Base-by-base conservation (phyloP, 1,284 basidiomycete species). In the Stereum hirsutum region DNA sequence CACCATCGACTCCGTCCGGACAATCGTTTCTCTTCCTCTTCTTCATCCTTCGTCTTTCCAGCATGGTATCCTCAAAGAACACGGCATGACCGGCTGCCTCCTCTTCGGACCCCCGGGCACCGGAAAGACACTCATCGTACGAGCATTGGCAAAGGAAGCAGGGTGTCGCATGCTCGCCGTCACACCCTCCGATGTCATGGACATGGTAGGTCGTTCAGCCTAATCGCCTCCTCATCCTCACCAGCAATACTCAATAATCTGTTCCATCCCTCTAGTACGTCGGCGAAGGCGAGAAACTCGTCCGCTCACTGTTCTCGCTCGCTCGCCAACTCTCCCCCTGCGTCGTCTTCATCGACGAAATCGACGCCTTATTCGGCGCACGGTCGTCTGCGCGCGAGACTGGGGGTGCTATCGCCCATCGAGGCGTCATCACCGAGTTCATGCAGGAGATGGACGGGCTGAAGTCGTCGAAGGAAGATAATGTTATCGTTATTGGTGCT, bases 381-480 rank as follows among this genome's bases (percentile, higher is more conserved):
- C 82, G 94, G 20, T 79, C 82, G 52, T 85, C 85, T 39, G 75
- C 80, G 14, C 77, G 88, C 19, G 88, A 90, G 47, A 81, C 81
- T 42, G 90, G 89, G 5, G 82, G 89, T 49, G 84, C 69, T 47
- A 78, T 85, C 60, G 92, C 86, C 24, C 92, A 90, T 62, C 77
- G 88, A 49, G 82, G 84, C 21, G 77, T 89, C 43, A 81, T 92
- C 55, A 88, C 89, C 17, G 93, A 97, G 59, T 94, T 98, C 60
- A 97, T 98, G 94, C 93, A 97, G 59, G 93, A 96, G 59, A 97
- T 98, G 93, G 94, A 98, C 56, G 94, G 94, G 2, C 64, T 95
- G 45, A 89, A 78, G 56, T 77, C 83, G 6, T 83, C 79, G 24
- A 75, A 74, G 55, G 89, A 90, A 52, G 82, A 83, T 56, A 85